Conservation (phyloP, 108 stramenopile genomes). For the Cyclotella sp. region DNA sequence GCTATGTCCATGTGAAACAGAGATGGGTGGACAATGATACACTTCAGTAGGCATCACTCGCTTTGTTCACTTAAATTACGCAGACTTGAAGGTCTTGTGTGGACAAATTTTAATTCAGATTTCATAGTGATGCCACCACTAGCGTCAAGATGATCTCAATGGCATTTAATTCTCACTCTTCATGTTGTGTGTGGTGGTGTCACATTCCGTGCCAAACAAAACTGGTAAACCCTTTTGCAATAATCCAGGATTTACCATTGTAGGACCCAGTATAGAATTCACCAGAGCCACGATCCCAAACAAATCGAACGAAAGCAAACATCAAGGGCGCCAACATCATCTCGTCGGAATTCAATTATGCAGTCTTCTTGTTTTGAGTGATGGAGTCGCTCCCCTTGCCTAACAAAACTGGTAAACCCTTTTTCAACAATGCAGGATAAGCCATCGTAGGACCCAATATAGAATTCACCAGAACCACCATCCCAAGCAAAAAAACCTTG, state of each 20-base stretch:
- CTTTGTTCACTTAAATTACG: too few relatives aligned
- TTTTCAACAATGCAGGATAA: constrained; percentile 59
- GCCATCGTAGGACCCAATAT: constrained; percentile 59
- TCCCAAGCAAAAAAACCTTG: constrained; percentile 34
- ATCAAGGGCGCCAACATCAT: too few relatives aligned
- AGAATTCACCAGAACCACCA: constrained; percentile 52
- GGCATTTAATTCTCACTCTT: neutral
- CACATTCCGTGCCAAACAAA: constrained; percentile 25
- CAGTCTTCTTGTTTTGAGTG: neutral
- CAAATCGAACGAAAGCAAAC: too few relatives aligned
- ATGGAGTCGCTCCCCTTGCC: constrained; percentile 6
- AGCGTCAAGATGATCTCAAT: too few relatives aligned
- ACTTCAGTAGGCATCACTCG: too few relatives aligned
- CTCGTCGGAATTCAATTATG: neutral
- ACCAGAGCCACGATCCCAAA: constrained; percentile 41
- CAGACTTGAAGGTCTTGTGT: too few relatives aligned
- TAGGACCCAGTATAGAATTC: constrained; percentile 57
- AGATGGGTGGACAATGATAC: too few relatives aligned
- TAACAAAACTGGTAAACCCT: constrained; percentile 53
- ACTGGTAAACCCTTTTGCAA: constrained; percentile 59
- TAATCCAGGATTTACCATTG: constrained; percentile 58
- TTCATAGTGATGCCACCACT: too few relatives aligned
- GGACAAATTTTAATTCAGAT: too few relatives aligned
- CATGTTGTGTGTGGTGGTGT: neutral
- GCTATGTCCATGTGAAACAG: too few relatives aligned